phyloP scores from a whole-genome alignment of 108 stramenopile species.

The Discostella stelligeroides region DNA sequence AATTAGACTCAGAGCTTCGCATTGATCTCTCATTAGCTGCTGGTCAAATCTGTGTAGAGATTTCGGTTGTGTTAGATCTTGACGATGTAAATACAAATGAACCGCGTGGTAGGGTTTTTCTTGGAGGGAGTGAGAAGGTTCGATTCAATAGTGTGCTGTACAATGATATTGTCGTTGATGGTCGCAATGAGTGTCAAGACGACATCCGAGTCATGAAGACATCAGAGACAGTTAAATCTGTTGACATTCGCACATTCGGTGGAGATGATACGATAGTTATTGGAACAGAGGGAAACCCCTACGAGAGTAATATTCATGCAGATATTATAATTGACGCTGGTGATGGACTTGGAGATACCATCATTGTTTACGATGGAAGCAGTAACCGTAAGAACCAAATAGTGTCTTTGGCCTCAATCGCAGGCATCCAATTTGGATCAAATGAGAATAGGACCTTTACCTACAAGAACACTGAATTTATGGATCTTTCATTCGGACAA shows the following conservation, averaged over 20 bases:
- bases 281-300: conserved; percentile 1
- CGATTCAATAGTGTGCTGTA: not conserved
- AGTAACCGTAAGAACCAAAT: conserved; percentile 2
- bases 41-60: not conserved
- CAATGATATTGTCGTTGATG: not conserved
- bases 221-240: not conserved
- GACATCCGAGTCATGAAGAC: conserved; percentile 19
- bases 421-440: not conserved
- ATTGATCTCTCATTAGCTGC: not conserved
- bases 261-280: conserved; percentile 30
- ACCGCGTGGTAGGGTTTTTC: not conserved
- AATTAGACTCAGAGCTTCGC: not conserved
- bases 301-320: conserved; percentile 1
- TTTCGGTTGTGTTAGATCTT: not conserved
- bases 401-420: not conserved
- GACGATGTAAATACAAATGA: not conserved
- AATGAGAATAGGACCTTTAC: not conserved
- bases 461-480: not conserved
- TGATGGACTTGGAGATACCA: conserved; percentile 14
- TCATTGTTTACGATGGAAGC: conserved; percentile 24
- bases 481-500: not conserved
- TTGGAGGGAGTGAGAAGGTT: not conserved
- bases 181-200: conserved; percentile 21
- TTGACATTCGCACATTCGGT: conserved; percentile 12
- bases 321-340: conserved; percentile 31